These are phyloP conservation scores for Polytrichum commune DNA, from an alignment of 225 moss, liverwort and hornwort genomes.

Conservation along the genomic window DNA sequence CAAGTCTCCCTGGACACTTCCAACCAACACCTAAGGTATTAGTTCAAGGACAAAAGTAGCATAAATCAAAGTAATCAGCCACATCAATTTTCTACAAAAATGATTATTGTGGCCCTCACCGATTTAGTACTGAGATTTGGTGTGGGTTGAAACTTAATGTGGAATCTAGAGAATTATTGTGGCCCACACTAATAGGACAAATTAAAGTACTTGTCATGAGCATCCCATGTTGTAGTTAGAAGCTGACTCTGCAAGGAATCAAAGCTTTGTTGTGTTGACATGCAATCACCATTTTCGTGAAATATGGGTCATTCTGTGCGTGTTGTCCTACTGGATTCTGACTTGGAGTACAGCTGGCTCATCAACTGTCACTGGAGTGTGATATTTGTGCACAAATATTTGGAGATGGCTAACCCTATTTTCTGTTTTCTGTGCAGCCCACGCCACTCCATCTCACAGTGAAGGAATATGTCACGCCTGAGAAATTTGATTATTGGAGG, in stretches of 20 bases:
- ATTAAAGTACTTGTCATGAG: too few species aligned
- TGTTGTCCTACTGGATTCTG: not conserved
- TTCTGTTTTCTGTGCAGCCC: constrained; percentile 49
- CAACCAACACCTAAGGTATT: too few species aligned
- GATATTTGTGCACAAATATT: not conserved
- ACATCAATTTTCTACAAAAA: too few species aligned
- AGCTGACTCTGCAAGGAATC: constrained; percentile 4
- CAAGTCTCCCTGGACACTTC: too few species aligned
- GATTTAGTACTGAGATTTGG: too few species aligned
- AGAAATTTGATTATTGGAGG: constrained; percentile 87
- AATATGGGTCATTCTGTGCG: not conserved
- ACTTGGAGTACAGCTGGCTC: not conserved
- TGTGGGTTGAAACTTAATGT: too few species aligned
- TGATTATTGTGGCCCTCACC: too few species aligned
- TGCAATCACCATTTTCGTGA: not conserved
- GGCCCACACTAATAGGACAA: too few species aligned
- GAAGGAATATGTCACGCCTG: constrained; percentile 89
- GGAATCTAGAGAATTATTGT: too few species aligned
- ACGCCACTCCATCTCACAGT: constrained; percentile 87
- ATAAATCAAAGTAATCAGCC: too few species aligned
- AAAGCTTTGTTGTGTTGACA: not conserved
- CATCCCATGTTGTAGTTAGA: too few species aligned
- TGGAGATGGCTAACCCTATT: not conserved
- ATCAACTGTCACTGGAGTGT: not conserved
- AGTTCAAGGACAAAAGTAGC: too few species aligned